Evolutionary conservation across 805 yeast genomes (phyloP).

Genomic region (Wickerhamiella kurtzmanii): DNA sequence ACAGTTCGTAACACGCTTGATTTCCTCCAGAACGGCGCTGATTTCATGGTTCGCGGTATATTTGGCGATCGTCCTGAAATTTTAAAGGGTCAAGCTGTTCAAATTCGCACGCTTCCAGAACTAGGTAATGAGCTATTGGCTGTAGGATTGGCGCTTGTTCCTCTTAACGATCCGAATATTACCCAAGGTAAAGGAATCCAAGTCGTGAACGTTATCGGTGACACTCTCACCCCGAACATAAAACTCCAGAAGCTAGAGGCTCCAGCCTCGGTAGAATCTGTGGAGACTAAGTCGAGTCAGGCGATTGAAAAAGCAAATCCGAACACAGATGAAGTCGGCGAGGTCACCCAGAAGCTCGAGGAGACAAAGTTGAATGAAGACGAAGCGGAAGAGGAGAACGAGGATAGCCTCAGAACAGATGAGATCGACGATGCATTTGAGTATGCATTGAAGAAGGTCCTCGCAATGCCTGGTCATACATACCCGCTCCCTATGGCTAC

Average conservation of each 20-base stretch:
- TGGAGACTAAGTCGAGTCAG: conserved; percentile 2
- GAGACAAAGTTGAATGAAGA: conserved; percentile 4
- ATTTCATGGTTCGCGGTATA: conserved; percentile 33
- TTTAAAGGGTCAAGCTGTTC: conserved; percentile 48
- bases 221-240: conserved; percentile 45
- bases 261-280: conserved; percentile 11
- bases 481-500: conserved; percentile 61
- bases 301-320: conserved; percentile 9
- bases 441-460: conserved; percentile 56
- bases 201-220: conserved; percentile 54
- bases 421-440: conserved; percentile 45
- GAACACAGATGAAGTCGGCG: conserved; percentile 5
- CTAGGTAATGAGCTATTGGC: conserved; percentile 23
- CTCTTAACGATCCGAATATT: conserved; percentile 39
- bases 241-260: conserved; percentile 32
- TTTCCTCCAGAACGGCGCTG: conserved; percentile 63
- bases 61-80: conserved; percentile 44
- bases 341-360: not conserved
- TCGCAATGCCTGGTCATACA: conserved; percentile 30
- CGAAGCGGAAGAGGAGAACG: conserved; percentile 6
- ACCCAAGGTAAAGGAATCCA: conserved; percentile 67
- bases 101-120: conserved; percentile 40
- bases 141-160: conserved; percentile 23
- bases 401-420: conserved; percentile 9
- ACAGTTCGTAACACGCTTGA: conserved; percentile 68